Conservation (phyloP, 2,329 filamentous ascomycete species). For the Aspergillus puulaauensis region DNA sequence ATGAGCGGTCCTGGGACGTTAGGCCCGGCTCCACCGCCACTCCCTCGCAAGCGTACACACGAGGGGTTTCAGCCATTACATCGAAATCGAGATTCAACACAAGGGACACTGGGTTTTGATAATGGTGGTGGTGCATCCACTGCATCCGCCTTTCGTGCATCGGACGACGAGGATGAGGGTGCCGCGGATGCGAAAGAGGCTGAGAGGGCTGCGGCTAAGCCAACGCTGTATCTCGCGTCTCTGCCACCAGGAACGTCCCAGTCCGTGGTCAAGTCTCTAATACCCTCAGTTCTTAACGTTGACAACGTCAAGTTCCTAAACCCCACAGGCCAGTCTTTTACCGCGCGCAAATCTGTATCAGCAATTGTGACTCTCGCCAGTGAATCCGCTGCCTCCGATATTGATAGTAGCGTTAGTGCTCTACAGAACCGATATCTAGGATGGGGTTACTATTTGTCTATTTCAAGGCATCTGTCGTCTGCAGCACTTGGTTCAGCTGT, state of each 20-base stretch:
- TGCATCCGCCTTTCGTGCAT: conserved; percentile 41
- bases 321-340: conserved; percentile 45
- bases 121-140: conserved; percentile 27
- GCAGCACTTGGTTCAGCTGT: conserved; percentile 60
- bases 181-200: conserved; percentile 40
- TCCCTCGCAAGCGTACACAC: conserved; percentile 45
- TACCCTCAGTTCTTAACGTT: conserved; percentile 59
- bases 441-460: conserved; percentile 75
- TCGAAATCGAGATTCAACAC: conserved; percentile 40
- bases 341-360: conserved; percentile 69
- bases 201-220: conserved; percentile 52
- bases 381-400: conserved; percentile 78
- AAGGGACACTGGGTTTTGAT: conserved; percentile 44
- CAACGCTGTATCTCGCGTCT: conserved; percentile 55
- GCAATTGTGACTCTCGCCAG: conserved; percentile 79
- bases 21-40: conserved; percentile 42
- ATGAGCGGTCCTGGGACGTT: conserved; percentile 52
- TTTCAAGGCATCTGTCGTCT: conserved; percentile 82
- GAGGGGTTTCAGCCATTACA: conserved; percentile 39
- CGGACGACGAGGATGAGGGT: conserved; percentile 47
- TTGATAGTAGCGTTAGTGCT: conserved; percentile 74
- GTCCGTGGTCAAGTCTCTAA: conserved; percentile 49
- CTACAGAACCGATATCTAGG: conserved; percentile 84
- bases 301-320: conserved; percentile 73
- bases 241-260: conserved; percentile 54